Evolutionary conservation across 73 alveolate species (phyloP).

Genomic region (Paraurostyla sp.): DNA sequence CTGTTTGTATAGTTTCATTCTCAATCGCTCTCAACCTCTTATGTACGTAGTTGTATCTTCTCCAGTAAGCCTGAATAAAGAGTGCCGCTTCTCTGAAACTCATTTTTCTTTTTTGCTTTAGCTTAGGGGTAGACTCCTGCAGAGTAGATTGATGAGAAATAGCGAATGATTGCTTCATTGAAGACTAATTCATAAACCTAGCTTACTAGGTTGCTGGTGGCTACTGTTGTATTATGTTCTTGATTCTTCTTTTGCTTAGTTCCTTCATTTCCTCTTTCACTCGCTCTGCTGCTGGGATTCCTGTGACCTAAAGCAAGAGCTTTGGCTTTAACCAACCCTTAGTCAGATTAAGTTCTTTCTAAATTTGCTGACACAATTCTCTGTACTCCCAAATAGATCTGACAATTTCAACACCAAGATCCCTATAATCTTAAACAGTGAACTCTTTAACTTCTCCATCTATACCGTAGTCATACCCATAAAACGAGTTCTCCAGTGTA

Average conservation of each 20-base stretch:
- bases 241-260: constrained; percentile 10
- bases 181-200: not conserved
- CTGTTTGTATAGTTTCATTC: too few species aligned
- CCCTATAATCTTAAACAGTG: not conserved
- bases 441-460: constrained; percentile 52
- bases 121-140: too few species aligned
- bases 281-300: constrained; percentile 64
- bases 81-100: too few species aligned
- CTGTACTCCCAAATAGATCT: constrained; percentile 53
- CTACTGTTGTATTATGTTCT: not conserved
- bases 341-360: constrained; percentile 48
- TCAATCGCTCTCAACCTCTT: too few species aligned
- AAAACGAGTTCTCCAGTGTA: constrained; percentile 75
- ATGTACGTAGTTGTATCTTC: too few species aligned
- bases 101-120: too few species aligned
- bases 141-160: too few species aligned
- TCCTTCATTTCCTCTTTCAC: constrained; percentile 31
- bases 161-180: not conserved
- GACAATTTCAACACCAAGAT: constrained; percentile 55
- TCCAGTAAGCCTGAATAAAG: too few species aligned
- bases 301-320: constrained; percentile 55
- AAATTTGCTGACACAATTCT: not conserved
- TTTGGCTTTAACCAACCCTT: constrained; percentile 70
- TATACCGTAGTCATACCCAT: constrained; percentile 59
- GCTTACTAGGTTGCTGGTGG: too few species aligned